Base-by-base conservation (phyloP, 495 filamentous ascomycete genomes). In the Opeltia flavorubescens region DNA sequence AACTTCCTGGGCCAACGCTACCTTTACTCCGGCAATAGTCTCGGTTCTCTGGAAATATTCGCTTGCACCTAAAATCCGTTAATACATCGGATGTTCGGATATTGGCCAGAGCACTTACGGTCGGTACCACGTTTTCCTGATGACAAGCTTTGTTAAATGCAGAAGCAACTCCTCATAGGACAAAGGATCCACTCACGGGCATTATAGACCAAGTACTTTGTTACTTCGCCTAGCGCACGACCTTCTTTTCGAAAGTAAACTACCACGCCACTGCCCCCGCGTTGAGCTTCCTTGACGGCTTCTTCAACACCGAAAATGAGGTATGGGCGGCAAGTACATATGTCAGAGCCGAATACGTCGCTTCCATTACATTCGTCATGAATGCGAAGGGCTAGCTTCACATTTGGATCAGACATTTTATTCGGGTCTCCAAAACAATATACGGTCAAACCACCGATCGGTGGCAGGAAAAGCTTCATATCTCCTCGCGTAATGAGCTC, bases 241-340 rank as follows among this genome's bases (percentile, higher is more conserved):
- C 91, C 91, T 65, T 98, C 91, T 64, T 98, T 98, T 46, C 91
- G 84, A 78, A 98, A 98, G 64, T 98, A 98, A 62, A 98, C 95
- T 24, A 96, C 91, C 28, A 98, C 89, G 40, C 91, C 91, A 55
- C 81, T 88, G 33, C 91, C 91, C 40, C 91, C 91, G 43, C 81
- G 84, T 68, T 96, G 91, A 11, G 91, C 91, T 66, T 95, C 86
- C 55, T 88, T 89, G 50, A 98, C 89, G 5, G 91, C 91, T 64
- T 98, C 91, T 55, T 89, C 86, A 47, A 98, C 88, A 27, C 91
- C 91, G 59, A 91, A 98, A 53, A 94, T 91, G 47, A 98, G 77
- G 58, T 98, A 98, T 27, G 91, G 91, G 35, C 91, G 78, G 64
- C 91, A 95, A 24, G 91, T 98, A 66, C 91, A 98, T 61, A 98